Percentiles rank a stretch among this genome's conserved stretches.
Conservation (phyloP, 139 green algal species). For the Chlorella sp. region DNA sequence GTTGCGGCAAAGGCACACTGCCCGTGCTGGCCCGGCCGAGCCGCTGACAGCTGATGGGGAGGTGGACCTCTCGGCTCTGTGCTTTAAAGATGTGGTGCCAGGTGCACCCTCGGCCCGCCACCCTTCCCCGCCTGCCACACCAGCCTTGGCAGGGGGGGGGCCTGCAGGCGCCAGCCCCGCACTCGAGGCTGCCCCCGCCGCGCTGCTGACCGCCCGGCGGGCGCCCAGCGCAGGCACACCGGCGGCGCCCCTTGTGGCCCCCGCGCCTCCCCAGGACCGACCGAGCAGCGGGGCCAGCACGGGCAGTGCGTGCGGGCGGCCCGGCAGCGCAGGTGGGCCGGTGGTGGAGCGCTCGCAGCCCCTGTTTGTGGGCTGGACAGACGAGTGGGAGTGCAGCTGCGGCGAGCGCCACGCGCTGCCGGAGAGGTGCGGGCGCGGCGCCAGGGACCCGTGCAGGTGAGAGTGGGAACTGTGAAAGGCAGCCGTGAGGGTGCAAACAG, state of each 20-base stretch:
- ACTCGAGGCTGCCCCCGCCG: too few relatives aligned
- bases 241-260: too few relatives aligned
- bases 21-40: too few relatives aligned
- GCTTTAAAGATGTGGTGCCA: neutral
- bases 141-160: neutral
- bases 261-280: too few relatives aligned
- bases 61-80: neutral
- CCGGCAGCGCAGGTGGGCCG: too few relatives aligned
- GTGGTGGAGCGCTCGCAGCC: neutral
- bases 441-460: neutral
- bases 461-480: too few relatives aligned
- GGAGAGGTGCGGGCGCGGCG: neutral
- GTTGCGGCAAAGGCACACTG: too few relatives aligned
- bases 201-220: too few relatives aligned
- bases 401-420: neutral
- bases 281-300: neutral
- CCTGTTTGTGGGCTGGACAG: neutral
- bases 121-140: neutral
- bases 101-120: too few relatives aligned
- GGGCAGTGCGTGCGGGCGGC: too few relatives aligned
- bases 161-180: too few relatives aligned
- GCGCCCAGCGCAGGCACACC: neutral
- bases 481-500: neutral
- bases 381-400: neutral
- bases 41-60: neutral